Evolutionary conservation across 176 grass and related monocot genomes (phyloP).

Genomic region (Puccinellia tenuiflora): DNA sequence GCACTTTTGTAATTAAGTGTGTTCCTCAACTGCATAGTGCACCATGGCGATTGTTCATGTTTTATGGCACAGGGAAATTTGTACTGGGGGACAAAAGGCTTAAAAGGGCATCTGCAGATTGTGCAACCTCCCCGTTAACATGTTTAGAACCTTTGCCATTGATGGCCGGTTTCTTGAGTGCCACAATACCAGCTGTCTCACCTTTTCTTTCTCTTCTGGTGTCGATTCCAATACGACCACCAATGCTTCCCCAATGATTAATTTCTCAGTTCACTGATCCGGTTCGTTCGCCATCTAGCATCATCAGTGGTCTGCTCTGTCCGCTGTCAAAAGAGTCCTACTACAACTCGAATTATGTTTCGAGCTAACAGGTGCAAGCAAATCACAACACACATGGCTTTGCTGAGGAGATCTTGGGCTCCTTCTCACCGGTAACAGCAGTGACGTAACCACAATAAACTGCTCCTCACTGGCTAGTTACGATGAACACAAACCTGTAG

Average conservation of each 20-base stretch:
- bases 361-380: no score
- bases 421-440: no score
- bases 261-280: no score
- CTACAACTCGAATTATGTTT: no score
- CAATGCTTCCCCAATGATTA: not conserved
- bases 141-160: not conserved
- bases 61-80: not conserved
- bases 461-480: no score
- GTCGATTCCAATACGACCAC: not conserved
- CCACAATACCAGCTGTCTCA: not conserved
- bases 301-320: no score
- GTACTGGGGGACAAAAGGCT: not conserved
- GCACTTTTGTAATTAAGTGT: not conserved
- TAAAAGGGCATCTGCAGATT: not conserved
- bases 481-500: no score
- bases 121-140: not conserved
- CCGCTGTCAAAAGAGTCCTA: no score
- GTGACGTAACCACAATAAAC: no score
- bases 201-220: not conserved
- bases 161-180: not conserved
- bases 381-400: no score
- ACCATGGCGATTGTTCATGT: not conserved
- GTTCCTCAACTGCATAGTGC: not conserved
- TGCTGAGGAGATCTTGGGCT: no score
- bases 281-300: no score